Conservation (phyloP, 305 asterid species). For the Striga hermonthica region DNA sequence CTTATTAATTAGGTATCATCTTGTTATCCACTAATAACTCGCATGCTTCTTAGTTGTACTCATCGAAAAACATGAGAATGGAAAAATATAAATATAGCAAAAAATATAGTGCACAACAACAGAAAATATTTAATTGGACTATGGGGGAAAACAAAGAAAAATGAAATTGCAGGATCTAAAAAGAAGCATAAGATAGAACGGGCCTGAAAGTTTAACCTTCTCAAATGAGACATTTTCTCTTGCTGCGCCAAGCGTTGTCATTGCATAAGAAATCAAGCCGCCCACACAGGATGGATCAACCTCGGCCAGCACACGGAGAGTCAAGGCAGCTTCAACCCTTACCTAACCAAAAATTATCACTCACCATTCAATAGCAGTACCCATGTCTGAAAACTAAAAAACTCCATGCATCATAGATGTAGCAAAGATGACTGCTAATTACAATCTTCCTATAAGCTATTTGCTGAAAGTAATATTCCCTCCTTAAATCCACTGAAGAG, state of each 20-base stretch:
- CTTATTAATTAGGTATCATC: too few species aligned
- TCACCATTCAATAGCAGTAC: conserved; percentile 30
- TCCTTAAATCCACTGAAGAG: conserved; percentile 20
- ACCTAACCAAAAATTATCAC: conserved; percentile 50
- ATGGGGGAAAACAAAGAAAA: background rate
- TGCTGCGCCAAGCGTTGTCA: conserved; percentile 84
- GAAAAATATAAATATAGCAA: conserved; percentile 6
- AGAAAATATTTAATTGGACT: conserved; percentile 3
- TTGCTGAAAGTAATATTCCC: conserved; percentile 8
- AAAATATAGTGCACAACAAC: conserved; percentile 6
- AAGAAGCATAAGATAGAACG: conserved; percentile 20
- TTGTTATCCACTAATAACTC: background rate
- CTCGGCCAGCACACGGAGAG: conserved; percentile 89
- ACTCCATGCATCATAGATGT: conserved; percentile 34
- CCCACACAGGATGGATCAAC: conserved; percentile 97
- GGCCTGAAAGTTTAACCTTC: conserved; percentile 54
- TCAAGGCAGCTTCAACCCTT: conserved; percentile 96
- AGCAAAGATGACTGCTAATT: conserved; percentile 27
- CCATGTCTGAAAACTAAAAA: conserved; percentile 17
- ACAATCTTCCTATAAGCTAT: conserved; percentile 27
- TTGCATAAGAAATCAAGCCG: conserved; percentile 93
- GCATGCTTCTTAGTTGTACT: conserved; percentile 17
- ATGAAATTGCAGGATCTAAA: conserved; percentile 17
- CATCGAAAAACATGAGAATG: background rate
- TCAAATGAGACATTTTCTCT: conserved; percentile 81